Conservation (phyloP, 345 rosid species). For the Salix arbutifolia region DNA sequence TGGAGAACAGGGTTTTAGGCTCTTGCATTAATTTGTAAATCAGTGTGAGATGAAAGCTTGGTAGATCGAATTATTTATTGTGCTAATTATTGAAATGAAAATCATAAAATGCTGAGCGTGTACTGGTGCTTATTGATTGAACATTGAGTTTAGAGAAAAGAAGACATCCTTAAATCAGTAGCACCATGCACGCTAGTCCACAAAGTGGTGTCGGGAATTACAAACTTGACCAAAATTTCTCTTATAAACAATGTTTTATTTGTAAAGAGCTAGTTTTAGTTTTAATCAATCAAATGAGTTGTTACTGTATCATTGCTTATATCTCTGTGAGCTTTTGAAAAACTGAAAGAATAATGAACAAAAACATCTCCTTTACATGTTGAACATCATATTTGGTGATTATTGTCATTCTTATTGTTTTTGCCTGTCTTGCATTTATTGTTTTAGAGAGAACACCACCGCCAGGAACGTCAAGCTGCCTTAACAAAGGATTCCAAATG, state of each 20-base stretch:
- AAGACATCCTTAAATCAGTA: background rate
- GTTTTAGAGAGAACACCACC: constrained; percentile 34
- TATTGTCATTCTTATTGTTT: background rate
- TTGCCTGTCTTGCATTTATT: background rate
- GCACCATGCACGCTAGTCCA: background rate
- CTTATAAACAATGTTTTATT: background rate
- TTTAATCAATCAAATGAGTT: background rate
- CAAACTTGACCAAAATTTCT: background rate
- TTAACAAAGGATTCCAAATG: constrained; percentile 19
- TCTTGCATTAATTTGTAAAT: background rate
- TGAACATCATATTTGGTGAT: background rate
- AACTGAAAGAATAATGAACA: background rate
- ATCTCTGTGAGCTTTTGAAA: background rate
- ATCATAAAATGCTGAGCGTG: background rate
- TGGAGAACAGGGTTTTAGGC: too few relatives aligned
- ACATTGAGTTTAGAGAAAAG: background rate
- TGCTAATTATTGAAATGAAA: background rate
- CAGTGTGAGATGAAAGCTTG: background rate
- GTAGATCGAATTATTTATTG: background rate
- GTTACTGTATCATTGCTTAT: background rate
- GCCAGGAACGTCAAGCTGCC: constrained; percentile 36
- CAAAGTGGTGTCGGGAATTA: background rate
- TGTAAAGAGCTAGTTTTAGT: background rate
- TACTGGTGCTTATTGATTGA: background rate
- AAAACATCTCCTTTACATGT: background rate